Conservation (phyloP, 2,329 filamentous ascomycete genomes). For the Zymoseptoria pseudotritici region DNA sequence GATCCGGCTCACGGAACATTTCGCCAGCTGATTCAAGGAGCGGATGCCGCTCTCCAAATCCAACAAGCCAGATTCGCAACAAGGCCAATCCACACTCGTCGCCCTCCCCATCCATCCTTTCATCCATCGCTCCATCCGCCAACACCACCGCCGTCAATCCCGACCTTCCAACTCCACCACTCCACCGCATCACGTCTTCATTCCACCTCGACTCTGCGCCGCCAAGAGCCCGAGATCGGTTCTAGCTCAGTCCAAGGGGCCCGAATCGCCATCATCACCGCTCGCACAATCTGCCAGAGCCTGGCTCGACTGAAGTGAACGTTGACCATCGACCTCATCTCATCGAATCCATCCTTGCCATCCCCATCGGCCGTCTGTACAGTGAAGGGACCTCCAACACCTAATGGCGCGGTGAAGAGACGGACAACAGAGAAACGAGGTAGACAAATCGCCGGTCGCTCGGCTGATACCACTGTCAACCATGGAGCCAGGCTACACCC, state of each 20-base stretch:
- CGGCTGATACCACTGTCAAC: neutral
- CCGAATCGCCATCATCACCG: neutral
- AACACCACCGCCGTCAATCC: conserved; percentile 1
- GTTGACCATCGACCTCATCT: neutral
- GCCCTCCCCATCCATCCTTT: neutral
- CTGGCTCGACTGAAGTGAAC: neutral
- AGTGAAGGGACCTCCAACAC: neutral
- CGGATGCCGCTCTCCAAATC: neutral
- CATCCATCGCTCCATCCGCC: neutral
- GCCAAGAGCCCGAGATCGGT: neutral
- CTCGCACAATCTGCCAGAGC: neutral
- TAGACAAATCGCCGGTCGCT: neutral
- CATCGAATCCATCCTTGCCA: neutral
- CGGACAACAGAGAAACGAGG: neutral
- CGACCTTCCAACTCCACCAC: conserved; percentile 2
- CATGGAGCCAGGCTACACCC: neutral
- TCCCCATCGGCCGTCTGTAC: neutral
- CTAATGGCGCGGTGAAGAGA: neutral
- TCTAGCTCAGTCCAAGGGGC: neutral
- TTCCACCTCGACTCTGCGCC: conserved; percentile 3
- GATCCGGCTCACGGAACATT: neutral
- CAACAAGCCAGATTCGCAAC: neutral
- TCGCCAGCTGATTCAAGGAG: neutral
- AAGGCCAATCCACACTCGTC: neutral
- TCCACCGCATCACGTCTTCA: conserved; percentile 1